These are phyloP conservation scores for Phyllosticta citriasiana DNA, from an alignment of 2,329 filamentous ascomycete species.

Conservation along the genomic window DNA sequence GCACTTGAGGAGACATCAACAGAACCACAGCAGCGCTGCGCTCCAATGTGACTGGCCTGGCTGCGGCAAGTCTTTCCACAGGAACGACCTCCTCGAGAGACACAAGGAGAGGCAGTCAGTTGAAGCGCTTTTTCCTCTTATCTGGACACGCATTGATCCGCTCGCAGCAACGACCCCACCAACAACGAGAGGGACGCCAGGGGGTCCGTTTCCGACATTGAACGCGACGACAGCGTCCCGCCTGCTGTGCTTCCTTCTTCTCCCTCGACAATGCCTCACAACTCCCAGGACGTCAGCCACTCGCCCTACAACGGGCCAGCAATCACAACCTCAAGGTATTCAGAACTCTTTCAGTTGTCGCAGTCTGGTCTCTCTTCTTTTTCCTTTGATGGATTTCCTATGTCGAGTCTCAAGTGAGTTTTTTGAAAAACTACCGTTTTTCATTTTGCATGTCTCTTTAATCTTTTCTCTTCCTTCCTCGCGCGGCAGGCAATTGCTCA, in stretches of 20 bases:
- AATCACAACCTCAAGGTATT: conserved; percentile 10
- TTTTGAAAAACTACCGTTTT: not conserved
- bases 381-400: not conserved
- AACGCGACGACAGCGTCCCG: not conserved
- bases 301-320: conserved; percentile 1
- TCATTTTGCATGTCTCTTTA: not conserved
- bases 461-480: not conserved
- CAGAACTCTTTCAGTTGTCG: not conserved
- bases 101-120: conserved; percentile 37
- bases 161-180: conserved; percentile 5
- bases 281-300: not conserved
- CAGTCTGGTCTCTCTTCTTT: not conserved
- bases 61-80: conserved; percentile 35
- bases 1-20: conserved; percentile 37
- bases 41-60: conserved; percentile 30
- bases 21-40: conserved; percentile 35
- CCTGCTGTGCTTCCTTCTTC: not conserved
- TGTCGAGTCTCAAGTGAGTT: conserved; percentile 5
- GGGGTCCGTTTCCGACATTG: conserved; percentile 16
- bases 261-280: not conserved
- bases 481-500: not conserved
- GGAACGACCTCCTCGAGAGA: conserved; percentile 34
- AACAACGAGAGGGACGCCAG: conserved; percentile 11
- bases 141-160: not conserved
- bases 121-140: not conserved